Evolutionary conservation across 257 asterid genomes (phyloP), one percentile per base, ranked within the genome.

Genomic region (Dorcoceras hygrometricum): DNA sequence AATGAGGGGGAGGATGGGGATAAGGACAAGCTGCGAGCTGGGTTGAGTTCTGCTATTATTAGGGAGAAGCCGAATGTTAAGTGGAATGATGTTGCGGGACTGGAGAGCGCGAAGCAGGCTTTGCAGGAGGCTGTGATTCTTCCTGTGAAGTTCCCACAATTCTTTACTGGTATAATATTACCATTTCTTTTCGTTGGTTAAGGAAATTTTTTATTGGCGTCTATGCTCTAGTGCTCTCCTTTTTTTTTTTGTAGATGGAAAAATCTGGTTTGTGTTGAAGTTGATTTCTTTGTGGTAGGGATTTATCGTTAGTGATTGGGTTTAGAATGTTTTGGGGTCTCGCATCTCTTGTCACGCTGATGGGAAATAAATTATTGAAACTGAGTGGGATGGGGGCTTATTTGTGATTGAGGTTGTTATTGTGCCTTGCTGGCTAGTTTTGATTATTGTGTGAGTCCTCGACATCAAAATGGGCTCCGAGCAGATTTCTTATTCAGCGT

Each of bases 31-130:
- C 91, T 90, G 39, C 77, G 96, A 59, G 71, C 97, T 36, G 99
- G 97, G 9, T 76, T 94, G 86, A 87, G 77, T 76, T 94, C 99
- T 0, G 99, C 99, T 9, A 94, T 94, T 63, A 56, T 94, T 54
- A 84, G 99, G 80, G 99, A 94, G 59, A 94, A 90, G 73, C 99
- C 99, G 4, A 90, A 94, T 79, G 90, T 94, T 2, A 94, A 90
- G 86, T 94, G 99, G 99, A 88, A 73, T 55, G 99, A 94, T 81
- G 99, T 94, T 8, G 99, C 99, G 55, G 99, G 99, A 50, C 77
- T 94, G 85, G 99, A 94, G 76, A 94, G 99, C 59, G 99, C 99
- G 0, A 94, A 94, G 78, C 99, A 94, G 86, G 86, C 99, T 22
- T 72, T 94, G 76, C 96, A 90, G 85, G 99, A 94, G 73, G 99